A percentile compares a stretch with the other conserved stretches of the same genome.
phyloP scores from a whole-genome alignment of 257 asterid species.

The Nicotiana attenuata region DNA sequence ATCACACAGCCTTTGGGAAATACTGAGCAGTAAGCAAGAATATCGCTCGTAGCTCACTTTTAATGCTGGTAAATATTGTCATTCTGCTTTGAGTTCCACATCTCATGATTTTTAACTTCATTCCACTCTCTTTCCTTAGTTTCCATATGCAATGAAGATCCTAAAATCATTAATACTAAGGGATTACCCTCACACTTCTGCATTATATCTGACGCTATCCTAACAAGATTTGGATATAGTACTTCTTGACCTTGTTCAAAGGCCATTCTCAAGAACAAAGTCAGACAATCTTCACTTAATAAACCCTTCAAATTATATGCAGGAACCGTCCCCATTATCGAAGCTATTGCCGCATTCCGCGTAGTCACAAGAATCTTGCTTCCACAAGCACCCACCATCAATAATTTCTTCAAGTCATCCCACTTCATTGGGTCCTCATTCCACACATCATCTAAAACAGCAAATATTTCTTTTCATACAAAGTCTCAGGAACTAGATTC shows the following conservation, averaged over 20 bases:
- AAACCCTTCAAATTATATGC: not conserved
- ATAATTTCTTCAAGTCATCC: conserved; percentile 19
- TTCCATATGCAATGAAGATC: not conserved
- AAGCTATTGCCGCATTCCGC: conserved; percentile 15
- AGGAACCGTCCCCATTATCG: conserved; percentile 16
- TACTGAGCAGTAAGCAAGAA: conserved; percentile 3
- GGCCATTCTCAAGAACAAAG: not conserved
- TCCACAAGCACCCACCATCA: conserved; percentile 20
- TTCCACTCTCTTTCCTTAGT: not conserved
- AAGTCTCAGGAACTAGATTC: conserved; percentile 10
- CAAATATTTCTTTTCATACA: conserved; percentile 21
- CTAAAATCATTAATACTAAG: not conserved
- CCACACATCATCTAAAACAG: conserved; percentile 34
- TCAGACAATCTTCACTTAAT: conserved; percentile 5
- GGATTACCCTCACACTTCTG: conserved; percentile 8
- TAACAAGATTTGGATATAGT: not conserved
- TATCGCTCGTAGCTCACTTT: not conserved
- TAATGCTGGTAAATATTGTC: not conserved
- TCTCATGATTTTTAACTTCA: not conserved
- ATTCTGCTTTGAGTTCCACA: not conserved
- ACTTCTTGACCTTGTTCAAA: not conserved
- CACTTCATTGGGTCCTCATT: conserved; percentile 17
- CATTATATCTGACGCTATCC: not conserved
- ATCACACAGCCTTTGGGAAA: not conserved
- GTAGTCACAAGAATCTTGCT: conserved; percentile 20